These are phyloP conservation scores for Escovopsis sp. DNA, from an alignment of 2,329 filamentous ascomycete genomes.

Conservation along the genomic window DNA sequence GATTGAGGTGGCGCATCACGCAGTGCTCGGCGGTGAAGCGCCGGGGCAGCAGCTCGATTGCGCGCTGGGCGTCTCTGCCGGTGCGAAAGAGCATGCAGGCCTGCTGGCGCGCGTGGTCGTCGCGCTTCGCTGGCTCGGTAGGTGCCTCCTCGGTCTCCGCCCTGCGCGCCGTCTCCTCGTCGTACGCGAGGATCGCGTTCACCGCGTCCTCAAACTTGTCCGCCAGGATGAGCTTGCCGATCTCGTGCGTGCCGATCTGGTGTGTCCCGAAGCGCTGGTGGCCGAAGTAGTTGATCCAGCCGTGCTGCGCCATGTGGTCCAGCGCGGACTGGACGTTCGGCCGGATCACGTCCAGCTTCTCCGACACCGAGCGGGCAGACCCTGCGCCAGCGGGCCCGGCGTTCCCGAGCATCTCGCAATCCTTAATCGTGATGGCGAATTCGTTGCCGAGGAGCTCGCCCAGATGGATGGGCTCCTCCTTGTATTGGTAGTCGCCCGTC, in stretches of 20 bases:
- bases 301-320: slow-evolving; percentile 50
- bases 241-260: slow-evolving; percentile 65
- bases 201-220: slow-evolving; percentile 70
- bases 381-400: slow-evolving; percentile 5
- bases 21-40: slow-evolving; percentile 69
- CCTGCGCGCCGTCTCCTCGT: slow-evolving; percentile 39
- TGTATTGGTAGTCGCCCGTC: slow-evolving; percentile 72
- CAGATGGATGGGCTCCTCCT: slow-evolving; percentile 55
- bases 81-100: slow-evolving; percentile 62
- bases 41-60: slow-evolving; percentile 54
- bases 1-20: slow-evolving; percentile 62
- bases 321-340: slow-evolving; percentile 41
- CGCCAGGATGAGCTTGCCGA: slow-evolving; percentile 72
- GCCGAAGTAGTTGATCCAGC: slow-evolving; percentile 96
- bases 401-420: slow-evolving; percentile 48
- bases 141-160: slow-evolving; percentile 22
- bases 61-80: slow-evolving; percentile 40
- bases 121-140: slow-evolving; percentile 42
- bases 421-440: slow-evolving; percentile 81
- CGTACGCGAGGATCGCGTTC: slow-evolving; percentile 60
- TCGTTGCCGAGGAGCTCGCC: slow-evolving; percentile 82
- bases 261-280: slow-evolving; percentile 95
- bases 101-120: slow-evolving; percentile 65
- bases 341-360: slow-evolving; percentile 17
- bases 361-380: slow-evolving; percentile 11